These are phyloP conservation scores for Rhodotorula kratochvilovae DNA, from an alignment of 768 basidiomycete species.

Conservation along the genomic window DNA sequence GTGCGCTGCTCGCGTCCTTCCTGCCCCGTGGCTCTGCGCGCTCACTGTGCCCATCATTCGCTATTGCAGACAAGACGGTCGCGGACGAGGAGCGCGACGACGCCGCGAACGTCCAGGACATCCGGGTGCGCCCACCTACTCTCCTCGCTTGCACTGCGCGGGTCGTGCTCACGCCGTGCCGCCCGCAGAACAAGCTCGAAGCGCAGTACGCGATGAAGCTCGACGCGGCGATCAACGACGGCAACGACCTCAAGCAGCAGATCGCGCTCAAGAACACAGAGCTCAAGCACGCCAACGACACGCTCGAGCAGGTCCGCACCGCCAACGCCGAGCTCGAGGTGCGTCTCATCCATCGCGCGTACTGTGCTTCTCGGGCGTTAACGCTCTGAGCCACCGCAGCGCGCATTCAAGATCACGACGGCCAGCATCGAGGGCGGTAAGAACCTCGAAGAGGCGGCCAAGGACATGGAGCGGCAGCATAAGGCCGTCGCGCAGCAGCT, in stretches of 20 bases:
- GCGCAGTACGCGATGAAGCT: slow-evolving; percentile 87
- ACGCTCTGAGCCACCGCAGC: slow-evolving; percentile 53
- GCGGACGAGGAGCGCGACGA: slow-evolving; percentile 81
- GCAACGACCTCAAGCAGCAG: slow-evolving; percentile 79
- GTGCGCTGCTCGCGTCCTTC: slow-evolving; percentile 53
- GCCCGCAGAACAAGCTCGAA: slow-evolving; percentile 79
- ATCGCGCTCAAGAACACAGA: slow-evolving; percentile 78
- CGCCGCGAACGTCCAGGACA: slow-evolving; percentile 77
- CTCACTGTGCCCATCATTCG: neutral
- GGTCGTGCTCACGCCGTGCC: accelerated
- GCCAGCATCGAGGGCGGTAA: slow-evolving; percentile 96
- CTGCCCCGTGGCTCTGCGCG: too few relatives aligned
- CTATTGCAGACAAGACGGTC: slow-evolving; percentile 85
- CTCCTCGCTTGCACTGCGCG: neutral
- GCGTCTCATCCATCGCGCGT: slow-evolving; percentile 25
- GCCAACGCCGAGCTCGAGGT: slow-evolving; percentile 99
- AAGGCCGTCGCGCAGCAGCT: slow-evolving; percentile 97
- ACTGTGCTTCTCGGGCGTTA: neutral
- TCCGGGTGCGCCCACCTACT: slow-evolving; percentile 63
- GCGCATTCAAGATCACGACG: slow-evolving; percentile 93
- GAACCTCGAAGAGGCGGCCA: slow-evolving; percentile 91
- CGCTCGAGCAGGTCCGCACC: slow-evolving; percentile 86
- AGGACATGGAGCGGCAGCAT: slow-evolving; percentile 91
- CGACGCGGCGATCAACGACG: slow-evolving; percentile 79
- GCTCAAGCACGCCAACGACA: slow-evolving; percentile 72